Conservation (phyloP, 768 basidiomycete genomes). For the Pleurotus platypus region DNA sequence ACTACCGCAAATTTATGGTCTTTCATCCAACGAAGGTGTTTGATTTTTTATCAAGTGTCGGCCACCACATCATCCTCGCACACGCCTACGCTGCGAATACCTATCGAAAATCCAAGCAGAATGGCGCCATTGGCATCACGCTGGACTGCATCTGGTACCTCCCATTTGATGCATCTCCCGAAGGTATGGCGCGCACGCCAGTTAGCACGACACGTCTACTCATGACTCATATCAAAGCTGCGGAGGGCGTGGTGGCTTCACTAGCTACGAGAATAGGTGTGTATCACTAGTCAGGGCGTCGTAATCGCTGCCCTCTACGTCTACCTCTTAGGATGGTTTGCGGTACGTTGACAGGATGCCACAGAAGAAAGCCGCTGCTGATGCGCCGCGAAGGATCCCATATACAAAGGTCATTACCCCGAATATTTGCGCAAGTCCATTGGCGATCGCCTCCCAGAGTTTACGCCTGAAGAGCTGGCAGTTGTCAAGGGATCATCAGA, state of each 20-base stretch:
- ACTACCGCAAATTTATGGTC: background rate
- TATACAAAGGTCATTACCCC: constrained; percentile 71
- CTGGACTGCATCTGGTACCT: constrained; percentile 64
- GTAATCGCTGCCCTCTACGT: constrained; percentile 30
- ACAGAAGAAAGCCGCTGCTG: no score
- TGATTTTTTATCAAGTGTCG: constrained; percentile 39
- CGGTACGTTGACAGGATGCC: constrained; percentile 22
- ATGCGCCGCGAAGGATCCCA: constrained; percentile 45
- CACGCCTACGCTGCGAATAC: constrained; percentile 64
- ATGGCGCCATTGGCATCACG: constrained; percentile 69
- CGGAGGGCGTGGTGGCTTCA: constrained; percentile 42
- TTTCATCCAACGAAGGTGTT: background rate
- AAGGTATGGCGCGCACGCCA: constrained; percentile 41
- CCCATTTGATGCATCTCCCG: constrained; percentile 60
- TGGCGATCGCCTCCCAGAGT: constrained; percentile 50
- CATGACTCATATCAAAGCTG: constrained; percentile 53
- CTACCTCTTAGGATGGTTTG: constrained; percentile 37
- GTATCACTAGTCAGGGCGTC: constrained; percentile 15
- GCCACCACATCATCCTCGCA: constrained; percentile 63
- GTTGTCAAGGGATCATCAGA: constrained; percentile 62
- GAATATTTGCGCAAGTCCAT: constrained; percentile 41
- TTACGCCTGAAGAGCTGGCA: constrained; percentile 49
- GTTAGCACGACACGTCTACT: background rate
- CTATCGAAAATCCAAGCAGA: constrained; percentile 53
- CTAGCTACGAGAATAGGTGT: constrained; percentile 59